Evolutionary conservation across 108 stramenopile species (phyloP), one percentile per base, ranked within the genome.

Genomic region (Pseudonitzschia delicatissima): DNA sequence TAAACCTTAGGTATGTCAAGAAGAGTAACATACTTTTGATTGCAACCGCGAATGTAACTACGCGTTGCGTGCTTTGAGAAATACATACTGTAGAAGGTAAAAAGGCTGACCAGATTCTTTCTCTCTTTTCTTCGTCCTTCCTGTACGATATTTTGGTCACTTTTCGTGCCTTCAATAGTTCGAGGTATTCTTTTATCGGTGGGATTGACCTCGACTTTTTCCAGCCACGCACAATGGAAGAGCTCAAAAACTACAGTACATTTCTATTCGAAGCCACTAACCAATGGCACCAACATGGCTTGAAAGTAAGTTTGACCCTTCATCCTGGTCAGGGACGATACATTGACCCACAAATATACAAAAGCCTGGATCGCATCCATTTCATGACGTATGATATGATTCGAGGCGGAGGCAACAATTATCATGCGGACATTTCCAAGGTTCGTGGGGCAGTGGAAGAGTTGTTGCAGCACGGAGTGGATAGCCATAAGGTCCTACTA

Each of bases 311-410:
- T 20, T 67, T 83, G 12, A 81, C 83, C 7, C 25, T 84, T 28
- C 83, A 83, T 53, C 79, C 78, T 23, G n/a, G 62, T 40, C 60
- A 45, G 18, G 71, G 78, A 28, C 75, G 79, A 53, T 58, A 35
- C 17, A 69, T 85, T 9, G 66, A 76, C 28, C 15, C 51, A 12
- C 31, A 42, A 0, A 59, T 85, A 5, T 84, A 68, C 34, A 31
- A 73, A 32, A 20, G 9, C 5, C 53, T 91, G 18, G 84, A 88
- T 64, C 77, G 77, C 31, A 66, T 91, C 32, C 73, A 88, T 71
- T 57, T 88, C 6, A 88, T 88, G 90, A 62, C 87, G 13, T 91
- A 91, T 66, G 90, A 91, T 63, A 82, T 91, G 82, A 26, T 72
- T 23, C 25, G 48, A 13, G 57, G 35, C 17, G 21, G 35, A 8